phyloP scores from a whole-genome alignment of 179 eudicot species.

The Drosera spatulata region DNA sequence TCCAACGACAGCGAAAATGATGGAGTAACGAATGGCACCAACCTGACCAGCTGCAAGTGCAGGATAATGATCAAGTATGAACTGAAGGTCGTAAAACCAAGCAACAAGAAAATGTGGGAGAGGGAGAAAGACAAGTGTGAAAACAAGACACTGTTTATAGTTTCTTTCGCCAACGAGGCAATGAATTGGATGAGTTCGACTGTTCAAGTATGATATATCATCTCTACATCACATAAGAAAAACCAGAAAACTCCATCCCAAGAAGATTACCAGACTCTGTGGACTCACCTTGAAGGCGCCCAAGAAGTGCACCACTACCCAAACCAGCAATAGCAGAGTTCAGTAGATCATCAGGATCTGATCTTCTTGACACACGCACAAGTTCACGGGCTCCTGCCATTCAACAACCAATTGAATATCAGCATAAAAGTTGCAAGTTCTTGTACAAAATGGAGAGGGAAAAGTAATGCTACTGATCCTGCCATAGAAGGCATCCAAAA shows the following conservation, averaged over 20 bases:
- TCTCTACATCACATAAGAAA: background rate
- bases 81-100: background rate
- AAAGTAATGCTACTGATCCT: too few species aligned
- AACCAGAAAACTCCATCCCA: background rate
- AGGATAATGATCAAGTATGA: background rate
- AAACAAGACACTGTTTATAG: background rate
- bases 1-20: slow-evolving; percentile 60
- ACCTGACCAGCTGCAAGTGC: slow-evolving; percentile 46
- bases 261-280: slow-evolving; percentile 29
- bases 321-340: slow-evolving; percentile 63
- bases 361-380: slow-evolving; percentile 38
- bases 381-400: slow-evolving; percentile 64
- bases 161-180: too few species aligned
- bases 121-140: background rate
- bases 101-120: background rate
- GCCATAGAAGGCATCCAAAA: background rate
- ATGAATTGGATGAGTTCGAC: too few species aligned
- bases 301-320: slow-evolving; percentile 60
- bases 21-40: slow-evolving; percentile 65
- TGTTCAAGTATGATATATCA: too few species aligned
- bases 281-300: slow-evolving; percentile 55
- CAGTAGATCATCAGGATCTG: slow-evolving; percentile 47
- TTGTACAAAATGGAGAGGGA: background rate
- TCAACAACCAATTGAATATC: background rate
- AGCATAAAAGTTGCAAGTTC: background rate